phyloP scores from a whole-genome alignment of 208 protist species.

The Wallacemonas collosoma region DNA sequence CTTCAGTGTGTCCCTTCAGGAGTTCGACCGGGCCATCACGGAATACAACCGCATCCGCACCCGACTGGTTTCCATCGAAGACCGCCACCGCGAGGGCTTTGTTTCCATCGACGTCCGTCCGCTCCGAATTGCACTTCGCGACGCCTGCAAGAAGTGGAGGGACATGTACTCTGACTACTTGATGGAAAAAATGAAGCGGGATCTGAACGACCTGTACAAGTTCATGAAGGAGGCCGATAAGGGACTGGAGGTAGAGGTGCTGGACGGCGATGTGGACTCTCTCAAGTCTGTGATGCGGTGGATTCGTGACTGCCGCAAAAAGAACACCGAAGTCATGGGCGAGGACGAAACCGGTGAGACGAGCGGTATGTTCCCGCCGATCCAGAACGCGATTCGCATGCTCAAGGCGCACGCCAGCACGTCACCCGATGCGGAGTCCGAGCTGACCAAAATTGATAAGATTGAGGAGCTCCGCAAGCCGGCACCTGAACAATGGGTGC shows the following conservation, averaged over 20 bases:
- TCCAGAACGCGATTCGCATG: conserved; percentile 91
- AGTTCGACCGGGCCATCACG: conserved; percentile 94
- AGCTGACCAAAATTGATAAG: conserved; percentile 89
- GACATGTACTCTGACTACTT: conserved; percentile 95
- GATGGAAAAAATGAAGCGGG: conserved; percentile 86
- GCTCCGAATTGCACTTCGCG: conserved; percentile 91
- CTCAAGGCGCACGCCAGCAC: conserved; percentile 89
- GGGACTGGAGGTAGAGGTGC: conserved; percentile 91
- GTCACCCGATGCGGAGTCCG: conserved; percentile 70
- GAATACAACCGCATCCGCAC: conserved; percentile 90
- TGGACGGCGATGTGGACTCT: conserved; percentile 89
- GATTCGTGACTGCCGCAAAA: conserved; percentile 92
- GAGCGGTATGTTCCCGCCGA: conserved; percentile 90
- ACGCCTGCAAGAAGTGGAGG: conserved; percentile 94
- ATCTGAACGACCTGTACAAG: conserved; percentile 82
- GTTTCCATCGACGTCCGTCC: conserved; percentile 96
- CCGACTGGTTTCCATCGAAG: conserved; percentile 86
- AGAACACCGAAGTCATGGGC: conserved; percentile 84
- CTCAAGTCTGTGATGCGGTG: conserved; percentile 93
- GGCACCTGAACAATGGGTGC: conserved; percentile 91
- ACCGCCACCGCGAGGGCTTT: conserved; percentile 89
- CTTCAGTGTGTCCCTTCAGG: conserved; percentile 89
- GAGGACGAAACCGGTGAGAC: conserved; percentile 84
- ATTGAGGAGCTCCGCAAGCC: conserved; percentile 92
- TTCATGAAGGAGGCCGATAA: conserved; percentile 94